Evolutionary conservation across 179 eudicot genomes (phyloP), one percentile per base, ranked within the genome.

Genomic region (Spergularia azorica): DNA sequence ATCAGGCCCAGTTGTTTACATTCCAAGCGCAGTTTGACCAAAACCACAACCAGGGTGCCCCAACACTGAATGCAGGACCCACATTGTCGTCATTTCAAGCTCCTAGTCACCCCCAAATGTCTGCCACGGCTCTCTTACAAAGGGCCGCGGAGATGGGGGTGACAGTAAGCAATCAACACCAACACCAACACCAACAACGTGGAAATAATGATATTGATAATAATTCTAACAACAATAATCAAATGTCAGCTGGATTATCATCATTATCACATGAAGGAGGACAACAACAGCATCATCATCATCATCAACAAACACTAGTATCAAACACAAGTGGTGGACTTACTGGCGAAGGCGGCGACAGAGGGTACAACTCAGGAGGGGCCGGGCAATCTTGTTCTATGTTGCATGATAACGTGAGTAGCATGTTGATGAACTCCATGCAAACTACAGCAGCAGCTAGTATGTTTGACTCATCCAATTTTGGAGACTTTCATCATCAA

Each of bases 111-210:
- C 87, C 18, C 57, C 84, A 76, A 21, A 87, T 89, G 87, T 92
- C 98, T 0, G 98, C 97, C 1, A 94, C 97, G 5, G 98, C 98
- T 69, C 79, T 94, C 41, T 38, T 94, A 46, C 95, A 90, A 70
- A 92, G 89, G 83, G 97, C 98, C 39, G 91, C 98, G 5, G 91
- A 94, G 75, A 89, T 94, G 69, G 97, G 97, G 50, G 88, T 81
- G 70, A 77, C 84, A 1, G 65, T 67, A 0, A 81, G 80, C 17
- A 58, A 76, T 58, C 74, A 55, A 3, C 69, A 73, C 3, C 62
- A 67, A 0, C 74, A 63, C 38, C 78, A 48, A 36, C 78, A n/a
- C 6, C 83, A 68, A 2, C 75, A 39, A 8, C 64, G 17, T 0
- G 57, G 36, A 56, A 46, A 52, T 21, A 16, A 69, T 36, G 51